Evolutionary conservation across 768 basidiomycete genomes (phyloP).

Genomic region (Boletellus sp.): DNA sequence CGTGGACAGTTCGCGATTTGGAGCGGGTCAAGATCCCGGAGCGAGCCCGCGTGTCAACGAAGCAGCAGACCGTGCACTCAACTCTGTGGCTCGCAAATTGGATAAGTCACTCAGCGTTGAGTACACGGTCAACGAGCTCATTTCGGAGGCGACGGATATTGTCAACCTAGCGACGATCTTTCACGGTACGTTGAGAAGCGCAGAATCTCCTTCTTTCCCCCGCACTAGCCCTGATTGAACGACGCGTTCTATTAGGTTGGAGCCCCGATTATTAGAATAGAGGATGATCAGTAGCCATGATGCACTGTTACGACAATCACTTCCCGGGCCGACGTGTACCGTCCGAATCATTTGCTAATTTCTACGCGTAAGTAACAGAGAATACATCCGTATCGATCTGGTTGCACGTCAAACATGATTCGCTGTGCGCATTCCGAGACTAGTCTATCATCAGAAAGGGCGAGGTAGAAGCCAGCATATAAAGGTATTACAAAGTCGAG

Average conservation of each 20-base stretch:
- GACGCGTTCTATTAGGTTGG: constrained; percentile 34
- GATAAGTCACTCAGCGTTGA: constrained; percentile 84
- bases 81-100: constrained; percentile 75
- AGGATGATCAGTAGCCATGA: background rate
- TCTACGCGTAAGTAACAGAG: constrained; percentile 7
- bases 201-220: background rate
- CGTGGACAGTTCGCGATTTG: constrained; percentile 33
- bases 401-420: constrained; percentile 11
- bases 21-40: constrained; percentile 57
- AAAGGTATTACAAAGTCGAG: constrained; percentile 31
- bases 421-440: constrained; percentile 15
- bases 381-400: constrained; percentile 12
- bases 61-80: constrained; percentile 86
- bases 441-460: constrained; percentile 24
- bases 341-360: background rate
- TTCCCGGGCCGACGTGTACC: too few relatives aligned
- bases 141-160: constrained; percentile 80
- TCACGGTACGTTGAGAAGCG: constrained; percentile 45
- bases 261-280: constrained; percentile 35
- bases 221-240: background rate
- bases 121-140: constrained; percentile 89
- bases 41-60: constrained; percentile 70
- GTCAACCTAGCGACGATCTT: constrained; percentile 78
- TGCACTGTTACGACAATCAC: too few relatives aligned
- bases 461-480: constrained; percentile 14